Conservation (phyloP, 129 eudicot genomes). For the Centella asiatica region DNA sequence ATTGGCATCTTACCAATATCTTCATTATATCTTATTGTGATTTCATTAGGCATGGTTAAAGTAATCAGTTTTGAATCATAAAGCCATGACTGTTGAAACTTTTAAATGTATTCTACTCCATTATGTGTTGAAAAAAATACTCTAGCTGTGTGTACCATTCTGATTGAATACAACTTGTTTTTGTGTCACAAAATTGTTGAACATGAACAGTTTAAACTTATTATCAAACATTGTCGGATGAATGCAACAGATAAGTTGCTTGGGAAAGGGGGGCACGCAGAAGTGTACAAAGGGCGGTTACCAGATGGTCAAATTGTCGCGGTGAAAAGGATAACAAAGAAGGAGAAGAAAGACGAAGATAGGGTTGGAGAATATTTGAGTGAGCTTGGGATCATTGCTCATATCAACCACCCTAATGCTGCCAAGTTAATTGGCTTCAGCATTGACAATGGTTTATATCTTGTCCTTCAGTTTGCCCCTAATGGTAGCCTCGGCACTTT, state of each 20-base stretch:
- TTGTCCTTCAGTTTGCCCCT: constrained; percentile 78
- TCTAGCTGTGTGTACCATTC: not conserved
- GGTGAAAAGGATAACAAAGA: constrained; percentile 69
- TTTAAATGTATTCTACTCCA: not conserved
- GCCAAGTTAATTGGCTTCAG: constrained; percentile 77
- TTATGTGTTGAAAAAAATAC: not conserved
- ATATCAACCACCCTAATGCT: constrained; percentile 84
- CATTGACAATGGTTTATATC: constrained; percentile 61
- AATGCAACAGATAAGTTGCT: constrained; percentile 49
- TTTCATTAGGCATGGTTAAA: not conserved
- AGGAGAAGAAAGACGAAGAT: constrained; percentile 67
- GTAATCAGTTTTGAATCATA: not conserved
- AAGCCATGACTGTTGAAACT: not conserved
- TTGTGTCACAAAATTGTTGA: too few relatives aligned
- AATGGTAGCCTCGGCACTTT: constrained; percentile 74
- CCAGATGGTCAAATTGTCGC: constrained; percentile 78
- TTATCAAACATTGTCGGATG: not conserved
- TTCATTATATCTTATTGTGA: too few relatives aligned
- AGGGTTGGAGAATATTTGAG: constrained; percentile 66
- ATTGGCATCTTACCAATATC: too few relatives aligned
- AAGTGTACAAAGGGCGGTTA: constrained; percentile 85
- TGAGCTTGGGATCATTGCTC: constrained; percentile 94
- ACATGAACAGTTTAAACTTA: not conserved
- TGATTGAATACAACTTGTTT: too few relatives aligned
- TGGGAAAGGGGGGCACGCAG: constrained; percentile 96